Evolutionary conservation across 1,284 basidiomycete genomes (phyloP), one percentile per base, ranked within the genome.

Genomic region (Ceratobasidium sp.): DNA sequence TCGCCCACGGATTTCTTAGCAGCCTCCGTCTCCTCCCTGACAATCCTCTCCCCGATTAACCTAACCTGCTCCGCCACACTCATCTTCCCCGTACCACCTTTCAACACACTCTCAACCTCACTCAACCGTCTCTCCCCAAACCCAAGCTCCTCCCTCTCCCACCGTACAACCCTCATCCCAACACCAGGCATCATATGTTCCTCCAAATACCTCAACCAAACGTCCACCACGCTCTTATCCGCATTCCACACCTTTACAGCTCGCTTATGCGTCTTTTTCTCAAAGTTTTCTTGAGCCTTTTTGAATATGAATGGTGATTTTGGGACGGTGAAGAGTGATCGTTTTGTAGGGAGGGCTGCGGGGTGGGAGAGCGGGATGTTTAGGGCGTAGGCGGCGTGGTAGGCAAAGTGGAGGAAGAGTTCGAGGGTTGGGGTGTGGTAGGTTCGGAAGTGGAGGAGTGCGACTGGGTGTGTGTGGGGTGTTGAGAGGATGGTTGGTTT

Each of bases 271-370:
- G 94, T 93, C 82, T 88, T 89, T 44, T 95, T 87, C 86, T 96
- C 93, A 85, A 98, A 99, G 87, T 99, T 99, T 87, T 99, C 97
- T 86, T 98, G 97, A 26, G 90, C 89, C 86, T 98, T 98, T 85
- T 99, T 99, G 86, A 97, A 94, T 9, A 92, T 93, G 85, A 99
- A 99, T 3, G 97, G 97, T 3, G 91, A 91, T 60, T 93, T 91
- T 12, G 91, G 89, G 15, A 99, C 97, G 0, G 97, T 98, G 92
- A 95, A 96, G 10, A 98, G 87, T 9, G 90, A 89, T 33, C 93
- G 92, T 81, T 93, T 89, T 1, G 91, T 95, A 0, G 97, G 97
- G 0, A 98, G 90, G 1, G 86, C 85, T 2, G 90, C 90, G 1
- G 93, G 89, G 15, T 89, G 89, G 7, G 94, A 93, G 23, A 91